Base-by-base conservation (phyloP, 768 basidiomycete species). In the Vararia minispora region DNA sequence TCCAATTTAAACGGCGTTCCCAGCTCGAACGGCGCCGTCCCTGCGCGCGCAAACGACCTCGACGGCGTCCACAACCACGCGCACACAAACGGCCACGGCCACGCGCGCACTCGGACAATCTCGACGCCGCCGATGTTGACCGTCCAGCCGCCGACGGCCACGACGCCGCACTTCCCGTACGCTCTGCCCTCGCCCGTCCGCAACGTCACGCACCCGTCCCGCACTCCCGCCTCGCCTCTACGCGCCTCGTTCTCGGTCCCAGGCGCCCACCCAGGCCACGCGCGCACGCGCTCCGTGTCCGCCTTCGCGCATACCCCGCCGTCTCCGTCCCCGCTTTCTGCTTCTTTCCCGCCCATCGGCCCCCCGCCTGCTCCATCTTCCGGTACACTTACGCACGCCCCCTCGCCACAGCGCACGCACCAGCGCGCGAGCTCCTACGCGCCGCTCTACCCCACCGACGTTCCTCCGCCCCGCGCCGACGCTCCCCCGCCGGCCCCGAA, bases 321-420 rank as follows among this genome's bases (percentile, higher is more conserved):
- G 20, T 57, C 63, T 3, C 71, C 68, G 4, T 74, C 75, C 1
- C 74, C 74, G 4, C 63, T 76, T 11, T 60, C 69, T 8, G 48
- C 64, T 13, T 58, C 61, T 22, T 61, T 62, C 40, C 56, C 63
- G 26, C 44, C 55, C 22, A 49, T 52, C n/a, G 52, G 54, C 35
- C 45, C 47, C 35, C 47, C 52, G 10, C 28, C 42, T 9, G 43
- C 40, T 39, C 33, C 47, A 6, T n/a, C 31, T 9, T 11, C 41
- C 26, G 37, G 34, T 24, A 17, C 48, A 6, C 37, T 28, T 1
- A 28, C 39, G 11, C 31, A 42, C 13, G 43, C 36, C 5, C 35
- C 33, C 17, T 28, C 34, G 6, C 28, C 39, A 8, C 37, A 43
- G n/a, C 33, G 31, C 26, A n/a, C 29, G 12, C 41, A 46, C 28